These are phyloP conservation scores for Pseudocercospora fijiensis DNA, from an alignment of 2,329 filamentous ascomycete genomes.

Conservation along the genomic window DNA sequence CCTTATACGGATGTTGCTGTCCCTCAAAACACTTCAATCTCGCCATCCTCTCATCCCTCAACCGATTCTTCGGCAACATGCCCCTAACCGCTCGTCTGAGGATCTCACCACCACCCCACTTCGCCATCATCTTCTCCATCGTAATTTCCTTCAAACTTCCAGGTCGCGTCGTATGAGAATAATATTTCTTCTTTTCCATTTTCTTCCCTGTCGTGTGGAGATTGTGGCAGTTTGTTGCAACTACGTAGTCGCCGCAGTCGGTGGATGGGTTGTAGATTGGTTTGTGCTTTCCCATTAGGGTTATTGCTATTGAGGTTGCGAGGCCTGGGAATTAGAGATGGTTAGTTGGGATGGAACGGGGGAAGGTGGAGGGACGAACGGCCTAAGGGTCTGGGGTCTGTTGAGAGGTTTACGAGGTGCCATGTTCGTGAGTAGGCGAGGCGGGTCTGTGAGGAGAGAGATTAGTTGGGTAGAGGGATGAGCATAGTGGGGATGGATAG, in stretches of 20 bases:
- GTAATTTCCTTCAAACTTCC: conserved; percentile 83
- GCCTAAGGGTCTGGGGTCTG: conserved; percentile 74
- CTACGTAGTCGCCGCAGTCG: conserved; percentile 98
- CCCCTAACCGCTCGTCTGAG: conserved; percentile 88
- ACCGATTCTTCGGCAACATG: conserved; percentile 95
- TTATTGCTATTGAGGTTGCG: conserved; percentile 78
- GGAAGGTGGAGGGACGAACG: conserved; percentile 44
- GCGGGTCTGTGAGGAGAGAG: conserved; percentile 64
- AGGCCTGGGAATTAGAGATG: conserved; percentile 43
- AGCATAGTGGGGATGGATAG: not conserved
- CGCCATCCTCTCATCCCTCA: conserved; percentile 82
- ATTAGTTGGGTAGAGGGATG: not conserved
- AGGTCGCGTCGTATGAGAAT: conserved; percentile 87
- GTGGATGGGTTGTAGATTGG: conserved; percentile 96
- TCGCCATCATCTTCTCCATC: conserved; percentile 92
- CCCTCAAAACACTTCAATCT: conserved; percentile 94
- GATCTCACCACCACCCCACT: conserved; percentile 90
- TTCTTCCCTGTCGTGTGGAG: conserved; percentile 90
- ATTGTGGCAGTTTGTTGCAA: conserved; percentile 76
- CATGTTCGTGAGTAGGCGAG: conserved; percentile 95
- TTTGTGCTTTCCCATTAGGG: conserved; percentile 98
- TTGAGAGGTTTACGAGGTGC: conserved; percentile 79
- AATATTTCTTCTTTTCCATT: conserved; percentile 91
- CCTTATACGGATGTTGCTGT: conserved; percentile 83
- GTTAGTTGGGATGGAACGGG: not conserved